Evolutionary conservation across 2,329 filamentous ascomycete genomes (phyloP), one percentile per base, ranked within the genome.

Genomic region (Daldinia eschscholtzii): DNA sequence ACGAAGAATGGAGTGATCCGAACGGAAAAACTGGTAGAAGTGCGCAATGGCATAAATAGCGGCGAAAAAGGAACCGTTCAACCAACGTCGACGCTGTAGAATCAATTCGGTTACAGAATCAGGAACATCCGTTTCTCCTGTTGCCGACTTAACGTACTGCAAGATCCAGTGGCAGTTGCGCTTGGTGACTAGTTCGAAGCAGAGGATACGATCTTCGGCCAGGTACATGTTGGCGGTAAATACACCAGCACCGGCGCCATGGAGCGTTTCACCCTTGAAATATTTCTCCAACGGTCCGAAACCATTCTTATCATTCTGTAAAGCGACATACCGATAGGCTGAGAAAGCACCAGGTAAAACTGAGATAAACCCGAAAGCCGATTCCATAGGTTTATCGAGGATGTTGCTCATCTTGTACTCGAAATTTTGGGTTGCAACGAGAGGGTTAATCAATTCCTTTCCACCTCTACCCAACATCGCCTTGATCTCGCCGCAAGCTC

Each of bases 351-450:
- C 97, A 0, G 96, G 97, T 72, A 99, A 83, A 74, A 99, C 96
- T 5, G 95, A 98, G 74, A 99, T 99, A 79, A 98, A 99, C 1
- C 96, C 96, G 79, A 99, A 99, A 0, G 97, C 95, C 0, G 93
- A 97, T 80, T 99, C 96, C 1, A 99, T 84, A 0, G 96, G 96
- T 80, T 99, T 99, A 79, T 99, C 96, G 28, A 99, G 86, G 76
- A 99, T 99, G 76, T 99, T 99, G 44, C 94, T 97, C 93, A 99
- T 98, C 81, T 99, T 99, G 85, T 99, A 99, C 83, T 99, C 96
- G 74, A 99, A 99, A 79, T 99, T 99, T 76, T 99, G 96, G 52
- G 94, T 97, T 0, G 96, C 96, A 15, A 99, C 95, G 5, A 99
- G 85, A 0, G 96, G 96, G 76, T 99, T 99, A 52, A 99, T 84